Conservation (phyloP, 2,329 filamentous ascomycete genomes). For the Cercospora sp. region DNA sequence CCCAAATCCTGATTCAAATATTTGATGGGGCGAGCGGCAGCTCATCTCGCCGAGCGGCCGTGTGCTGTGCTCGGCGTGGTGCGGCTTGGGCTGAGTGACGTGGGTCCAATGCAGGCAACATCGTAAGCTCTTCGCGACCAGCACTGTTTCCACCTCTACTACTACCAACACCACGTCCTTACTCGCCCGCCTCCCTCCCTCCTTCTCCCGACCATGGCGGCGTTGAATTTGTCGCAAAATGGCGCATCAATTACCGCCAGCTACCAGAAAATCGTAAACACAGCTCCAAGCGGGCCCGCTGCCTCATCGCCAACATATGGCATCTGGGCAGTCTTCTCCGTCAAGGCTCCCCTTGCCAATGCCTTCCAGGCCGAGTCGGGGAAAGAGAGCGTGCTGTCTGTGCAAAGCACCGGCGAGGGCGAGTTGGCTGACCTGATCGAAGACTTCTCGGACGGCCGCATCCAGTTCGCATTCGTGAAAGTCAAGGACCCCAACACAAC, state of each 20-base stretch:
- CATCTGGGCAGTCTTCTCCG: slow-evolving; percentile 92
- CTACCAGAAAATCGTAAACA: slow-evolving; percentile 67
- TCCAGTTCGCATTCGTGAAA: slow-evolving; percentile 96
- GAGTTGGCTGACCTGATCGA: slow-evolving; percentile 88
- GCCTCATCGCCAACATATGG: slow-evolving; percentile 76
- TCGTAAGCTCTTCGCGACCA: background rate
- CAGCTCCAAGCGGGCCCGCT: slow-evolving; percentile 56
- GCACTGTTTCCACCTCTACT: background rate
- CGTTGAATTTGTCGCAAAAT: slow-evolving; percentile 58
- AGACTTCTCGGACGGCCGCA: slow-evolving; percentile 92
- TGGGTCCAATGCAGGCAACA: background rate
- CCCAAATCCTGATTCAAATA: background rate
- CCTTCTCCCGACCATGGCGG: slow-evolving; percentile 63
- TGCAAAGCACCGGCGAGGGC: slow-evolving; percentile 89
- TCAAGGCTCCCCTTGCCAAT: slow-evolving; percentile 86
- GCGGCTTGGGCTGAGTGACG: background rate
- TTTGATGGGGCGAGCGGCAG: background rate
- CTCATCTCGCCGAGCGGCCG: background rate
- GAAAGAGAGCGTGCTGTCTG: slow-evolving; percentile 94
- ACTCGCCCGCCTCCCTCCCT: background rate
- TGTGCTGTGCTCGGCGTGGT: background rate
- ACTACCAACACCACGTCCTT: background rate
- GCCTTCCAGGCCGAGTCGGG: slow-evolving; percentile 82
- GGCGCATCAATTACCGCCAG: slow-evolving; percentile 55
- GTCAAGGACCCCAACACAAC: slow-evolving; percentile 91